These are phyloP conservation scores for Phytophthora palmivora DNA, from an alignment of 352 stramenopile genomes.

Conservation along the genomic window DNA sequence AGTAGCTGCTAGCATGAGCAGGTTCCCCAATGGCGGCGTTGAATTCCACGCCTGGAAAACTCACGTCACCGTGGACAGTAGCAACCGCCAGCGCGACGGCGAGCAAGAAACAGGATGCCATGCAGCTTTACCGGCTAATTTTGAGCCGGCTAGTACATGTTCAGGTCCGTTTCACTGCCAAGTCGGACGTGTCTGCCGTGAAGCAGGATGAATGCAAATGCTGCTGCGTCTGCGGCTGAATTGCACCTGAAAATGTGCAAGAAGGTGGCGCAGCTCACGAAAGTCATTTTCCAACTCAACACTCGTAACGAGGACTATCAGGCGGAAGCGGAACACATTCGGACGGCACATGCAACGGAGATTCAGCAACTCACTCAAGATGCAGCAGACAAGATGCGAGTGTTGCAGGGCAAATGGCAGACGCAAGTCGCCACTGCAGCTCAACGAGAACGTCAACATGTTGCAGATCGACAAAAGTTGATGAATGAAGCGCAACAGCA, in stretches of 20 bases:
- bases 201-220: constrained; percentile 22
- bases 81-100: constrained; percentile 18
- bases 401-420: constrained; percentile 51
- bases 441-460: constrained; percentile 41
- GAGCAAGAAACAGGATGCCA: constrained; percentile 10
- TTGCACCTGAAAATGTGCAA: constrained; percentile 95
- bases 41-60: constrained; percentile 71
- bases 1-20: constrained; percentile 77
- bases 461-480: constrained; percentile 22
- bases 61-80: constrained; percentile 36
- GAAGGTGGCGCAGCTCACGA: constrained; percentile 95
- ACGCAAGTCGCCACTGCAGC: constrained; percentile 36
- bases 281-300: constrained; percentile 95
- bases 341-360: constrained; percentile 45
- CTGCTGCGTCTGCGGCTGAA: constrained; percentile 40
- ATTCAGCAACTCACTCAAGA: constrained; percentile 61
- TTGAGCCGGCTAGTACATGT: constrained; percentile 13
- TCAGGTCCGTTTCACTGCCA: constrained; percentile 24
- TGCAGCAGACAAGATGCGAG: constrained; percentile 56
- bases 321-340: constrained; percentile 60
- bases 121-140: constrained; percentile 25
- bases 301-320: constrained; percentile 93
- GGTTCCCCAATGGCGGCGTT: constrained; percentile 65
- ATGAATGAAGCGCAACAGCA: constrained; percentile 24
- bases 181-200: constrained; percentile 1